These are phyloP conservation scores for Physaria fendleri DNA, from an alignment of 345 rosid species.

Conservation along the genomic window DNA sequence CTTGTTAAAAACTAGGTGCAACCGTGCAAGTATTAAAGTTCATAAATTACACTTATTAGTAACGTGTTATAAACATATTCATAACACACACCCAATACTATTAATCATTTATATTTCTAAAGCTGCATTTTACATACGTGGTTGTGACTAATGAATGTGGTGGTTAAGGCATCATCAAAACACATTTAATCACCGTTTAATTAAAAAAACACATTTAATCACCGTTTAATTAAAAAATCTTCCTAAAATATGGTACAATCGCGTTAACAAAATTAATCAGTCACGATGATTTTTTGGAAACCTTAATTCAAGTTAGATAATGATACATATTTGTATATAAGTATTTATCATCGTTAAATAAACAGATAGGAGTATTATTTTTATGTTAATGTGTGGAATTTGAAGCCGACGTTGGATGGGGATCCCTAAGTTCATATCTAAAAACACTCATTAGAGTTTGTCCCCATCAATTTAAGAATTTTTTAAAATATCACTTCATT, in stretches of 20 bases:
- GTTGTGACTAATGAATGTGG: neutral
- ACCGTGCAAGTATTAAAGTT: constrained; percentile 24
- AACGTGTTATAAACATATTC: neutral
- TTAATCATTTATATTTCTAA: neutral
- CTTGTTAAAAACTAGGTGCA: constrained; percentile 15
- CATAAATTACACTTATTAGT: constrained; percentile 8
- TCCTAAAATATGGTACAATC: neutral
- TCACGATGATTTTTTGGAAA: neutral
- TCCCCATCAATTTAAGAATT: neutral
- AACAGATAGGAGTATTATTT: too few relatives aligned
- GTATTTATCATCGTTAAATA: neutral
- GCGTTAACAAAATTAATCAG: neutral
- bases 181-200: neutral
- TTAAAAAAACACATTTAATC: neutral
- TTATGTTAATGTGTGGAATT: too few relatives aligned
- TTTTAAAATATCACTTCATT: too few relatives aligned
- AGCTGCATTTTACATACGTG: neutral
- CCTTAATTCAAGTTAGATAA: neutral
- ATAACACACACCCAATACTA: neutral
- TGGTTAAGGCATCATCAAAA: constrained; percentile 2
- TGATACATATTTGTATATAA: neutral
- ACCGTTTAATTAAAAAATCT: neutral
- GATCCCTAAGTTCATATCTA: neutral
- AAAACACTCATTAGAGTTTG: neutral
- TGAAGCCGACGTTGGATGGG: neutral